Conservation (phyloP, 805 yeast species). For the Sugiyamaella americana region DNA sequence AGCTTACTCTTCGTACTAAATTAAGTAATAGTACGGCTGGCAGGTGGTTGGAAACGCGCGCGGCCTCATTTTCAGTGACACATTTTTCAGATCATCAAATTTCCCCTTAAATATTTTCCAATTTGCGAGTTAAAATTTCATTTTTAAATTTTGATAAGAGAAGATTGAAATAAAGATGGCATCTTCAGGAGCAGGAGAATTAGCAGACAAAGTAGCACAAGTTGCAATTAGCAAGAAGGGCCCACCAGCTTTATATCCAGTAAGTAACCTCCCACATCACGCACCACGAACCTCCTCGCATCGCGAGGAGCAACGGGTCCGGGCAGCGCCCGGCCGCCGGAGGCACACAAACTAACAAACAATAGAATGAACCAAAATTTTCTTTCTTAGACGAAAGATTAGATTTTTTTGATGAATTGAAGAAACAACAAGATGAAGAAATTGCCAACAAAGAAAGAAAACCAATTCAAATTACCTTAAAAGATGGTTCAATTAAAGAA, state of each 20-base stretch:
- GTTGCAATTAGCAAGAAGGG: background rate
- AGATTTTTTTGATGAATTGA: slow-evolving; percentile 70
- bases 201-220: background rate
- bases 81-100: background rate
- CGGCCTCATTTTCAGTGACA: background rate
- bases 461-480: slow-evolving; percentile 72
- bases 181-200: background rate
- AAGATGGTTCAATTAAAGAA: slow-evolving; percentile 74
- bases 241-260: background rate
- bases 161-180: background rate
- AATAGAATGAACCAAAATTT: slow-evolving; percentile 62
- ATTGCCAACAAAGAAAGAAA: slow-evolving; percentile 55
- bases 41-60: too few species aligned
- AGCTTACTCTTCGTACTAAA: too few species aligned
- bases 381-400: slow-evolving; percentile 74
- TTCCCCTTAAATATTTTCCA: background rate
- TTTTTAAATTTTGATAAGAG: too few species aligned
- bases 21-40: too few species aligned
- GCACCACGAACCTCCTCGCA: too few species aligned
- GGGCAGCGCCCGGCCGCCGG: background rate
- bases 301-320: background rate
- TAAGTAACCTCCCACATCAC: background rate
- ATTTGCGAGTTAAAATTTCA: background rate
- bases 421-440: slow-evolving; percentile 68
- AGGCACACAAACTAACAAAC: background rate